Conservation (phyloP, 2,329 filamentous ascomycete species). For the Eutypa lata region DNA sequence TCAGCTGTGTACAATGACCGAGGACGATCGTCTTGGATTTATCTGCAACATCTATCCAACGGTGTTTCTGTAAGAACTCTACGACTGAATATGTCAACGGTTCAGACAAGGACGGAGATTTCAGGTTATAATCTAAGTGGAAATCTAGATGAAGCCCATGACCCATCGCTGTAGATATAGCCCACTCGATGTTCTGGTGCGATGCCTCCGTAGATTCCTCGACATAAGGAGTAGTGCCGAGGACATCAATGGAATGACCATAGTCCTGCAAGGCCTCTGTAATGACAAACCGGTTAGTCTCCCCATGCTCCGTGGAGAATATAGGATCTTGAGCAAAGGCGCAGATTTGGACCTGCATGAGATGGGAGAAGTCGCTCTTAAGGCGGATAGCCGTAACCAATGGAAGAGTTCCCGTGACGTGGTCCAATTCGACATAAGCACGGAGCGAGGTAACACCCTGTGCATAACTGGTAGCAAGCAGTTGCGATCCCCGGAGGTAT, state of each 20-base stretch:
- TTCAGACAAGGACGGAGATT: constrained; percentile 31
- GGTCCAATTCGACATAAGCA: constrained; percentile 70
- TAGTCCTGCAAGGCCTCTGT: constrained; percentile 25
- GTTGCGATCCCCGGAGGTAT: constrained; percentile 59
- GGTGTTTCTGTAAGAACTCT: constrained; percentile 42
- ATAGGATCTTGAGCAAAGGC: constrained; percentile 69
- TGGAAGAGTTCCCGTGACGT: constrained; percentile 44
- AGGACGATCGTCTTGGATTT: constrained; percentile 52
- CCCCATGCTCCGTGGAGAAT: constrained; percentile 51
- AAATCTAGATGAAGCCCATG: constrained; percentile 61
- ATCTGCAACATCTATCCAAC: constrained; percentile 43
- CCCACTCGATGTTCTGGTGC: constrained; percentile 60
- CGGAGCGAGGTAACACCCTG: constrained; percentile 67
- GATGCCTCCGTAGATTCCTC: too few relatives aligned
- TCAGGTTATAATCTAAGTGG: constrained; percentile 69
- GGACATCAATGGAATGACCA: constrained; percentile 49
- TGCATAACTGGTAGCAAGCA: constrained; percentile 62
- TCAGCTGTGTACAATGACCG: constrained; percentile 67
- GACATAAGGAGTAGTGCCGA: constrained; percentile 69
- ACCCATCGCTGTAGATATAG: constrained; percentile 50
- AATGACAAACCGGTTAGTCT: constrained; percentile 48
- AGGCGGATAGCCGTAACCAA: constrained; percentile 54
- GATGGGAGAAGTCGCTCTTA: constrained; percentile 49
- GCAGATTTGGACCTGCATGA: constrained; percentile 64
- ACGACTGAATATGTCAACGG: constrained; percentile 53